These are phyloP conservation scores for Leptographium lundbergii DNA, from an alignment of 2,329 filamentous ascomycete species.

Conservation along the genomic window DNA sequence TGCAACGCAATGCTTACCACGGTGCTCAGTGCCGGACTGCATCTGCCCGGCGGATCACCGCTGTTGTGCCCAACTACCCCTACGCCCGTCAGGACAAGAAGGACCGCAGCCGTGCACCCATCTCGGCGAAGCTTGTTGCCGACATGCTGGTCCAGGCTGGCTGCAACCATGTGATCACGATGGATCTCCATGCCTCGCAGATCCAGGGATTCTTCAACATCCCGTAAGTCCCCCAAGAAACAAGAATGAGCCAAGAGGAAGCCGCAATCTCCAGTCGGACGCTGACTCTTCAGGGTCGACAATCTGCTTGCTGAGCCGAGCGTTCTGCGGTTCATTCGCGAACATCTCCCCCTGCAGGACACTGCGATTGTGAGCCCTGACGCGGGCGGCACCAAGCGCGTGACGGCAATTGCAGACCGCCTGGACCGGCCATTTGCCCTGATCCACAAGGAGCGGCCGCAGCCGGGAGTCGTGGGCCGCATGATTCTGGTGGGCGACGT, in stretches of 20 bases:
- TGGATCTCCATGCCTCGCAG: slow-evolving; percentile 53
- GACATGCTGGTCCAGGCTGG: slow-evolving; percentile 96
- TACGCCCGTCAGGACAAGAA: slow-evolving; percentile 98
- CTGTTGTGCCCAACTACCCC: slow-evolving; percentile 64
- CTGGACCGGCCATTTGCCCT: slow-evolving; percentile 84
- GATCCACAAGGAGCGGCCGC: slow-evolving; percentile 90
- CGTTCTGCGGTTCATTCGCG: slow-evolving; percentile 79
- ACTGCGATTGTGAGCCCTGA: slow-evolving; percentile 93
- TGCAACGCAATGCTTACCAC: not conserved
- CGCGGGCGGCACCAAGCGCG: slow-evolving; percentile 87
- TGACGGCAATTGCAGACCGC: slow-evolving; percentile 84
- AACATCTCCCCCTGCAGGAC: slow-evolving; percentile 69
- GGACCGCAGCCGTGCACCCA: slow-evolving; percentile 55
- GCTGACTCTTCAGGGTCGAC: slow-evolving; percentile 28
- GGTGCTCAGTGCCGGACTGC: slow-evolving; percentile 13
- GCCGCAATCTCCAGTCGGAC: no score
- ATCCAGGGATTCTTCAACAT: slow-evolving; percentile 74
- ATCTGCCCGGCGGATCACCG: slow-evolving; percentile 14
- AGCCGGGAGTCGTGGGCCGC: slow-evolving; percentile 66
- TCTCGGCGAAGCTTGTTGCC: slow-evolving; percentile 88
- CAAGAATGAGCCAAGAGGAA: not conserved
- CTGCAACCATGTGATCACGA: slow-evolving; percentile 60
- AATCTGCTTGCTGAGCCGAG: slow-evolving; percentile 91
- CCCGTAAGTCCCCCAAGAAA: slow-evolving; percentile 18
- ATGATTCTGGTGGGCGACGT: slow-evolving; percentile 97